Base-by-base conservation (phyloP, 106 monocot genomes). In the Dendrobium nobile region DNA sequence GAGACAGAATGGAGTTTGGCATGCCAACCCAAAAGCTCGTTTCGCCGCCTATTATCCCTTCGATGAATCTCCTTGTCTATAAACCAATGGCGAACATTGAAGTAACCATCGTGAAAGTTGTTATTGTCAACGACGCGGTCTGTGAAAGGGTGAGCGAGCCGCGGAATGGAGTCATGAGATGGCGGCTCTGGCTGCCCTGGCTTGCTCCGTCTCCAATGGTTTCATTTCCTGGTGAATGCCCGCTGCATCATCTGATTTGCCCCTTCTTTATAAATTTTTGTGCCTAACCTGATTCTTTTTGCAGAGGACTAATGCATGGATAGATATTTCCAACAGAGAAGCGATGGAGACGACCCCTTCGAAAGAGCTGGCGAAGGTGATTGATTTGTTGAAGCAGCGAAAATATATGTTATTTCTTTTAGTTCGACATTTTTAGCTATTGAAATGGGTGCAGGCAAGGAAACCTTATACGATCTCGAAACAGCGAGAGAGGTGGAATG, bases 381-480 rank as follows among this genome's bases (percentile, higher is more conserved):
- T 45, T 24, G 2, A 70, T 26, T 56, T 31, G 67, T 54, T 24
- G 18, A 31, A 13, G 7, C 3, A 37, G 47, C 47, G 43, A 11
- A n/a, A 26, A 0, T 76, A 7, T 18, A 26, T 26, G 13, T 26
- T 24, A 9, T 26, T 76, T 7, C 26, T 76, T 48, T 13, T 76
- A 0, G 5, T 47, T 7, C 13, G 75, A 41, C 8, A 41, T 43
- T 9, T 78, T 20, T 16, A 24, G 41, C 5, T 17, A n/a, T 4
- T 19, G 44, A 11, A 6, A 42, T 65, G 47, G 17, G 10, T 82
- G 75, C 75, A 84, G 84, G 75, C 17, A 47, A 86, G 89, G 77
- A 89, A 89, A 77, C 86, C 89, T 10, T 89, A 89, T 67, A 89
- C 89, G 9, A 89, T 89, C 40, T 87, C 89, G 16, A 89, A 89